Evolutionary conservation across 2,329 filamentous ascomycete genomes (phyloP).

Genomic region (Colletotrichum sp.): DNA sequence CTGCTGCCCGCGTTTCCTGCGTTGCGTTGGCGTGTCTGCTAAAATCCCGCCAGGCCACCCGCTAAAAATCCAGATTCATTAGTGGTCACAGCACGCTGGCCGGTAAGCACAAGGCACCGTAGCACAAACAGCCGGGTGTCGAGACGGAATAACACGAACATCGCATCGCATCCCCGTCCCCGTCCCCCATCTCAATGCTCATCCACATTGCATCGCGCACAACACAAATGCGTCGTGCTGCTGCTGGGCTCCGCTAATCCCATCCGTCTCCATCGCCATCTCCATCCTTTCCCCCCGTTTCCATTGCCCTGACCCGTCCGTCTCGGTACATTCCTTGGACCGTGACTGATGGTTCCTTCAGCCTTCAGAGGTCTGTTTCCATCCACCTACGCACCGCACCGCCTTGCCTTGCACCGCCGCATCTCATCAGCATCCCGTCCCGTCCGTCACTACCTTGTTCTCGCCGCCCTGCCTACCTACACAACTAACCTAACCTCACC

Average conservation of each 20-base stretch:
- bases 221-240: slow-evolving; percentile 1
- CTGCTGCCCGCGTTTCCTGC: neutral
- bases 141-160: neutral
- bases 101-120: neutral
- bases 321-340: slow-evolving; percentile 19
- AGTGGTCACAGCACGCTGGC: neutral
- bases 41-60: neutral
- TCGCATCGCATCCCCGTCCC: neutral
- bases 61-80: neutral
- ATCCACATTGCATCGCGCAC: slow-evolving; percentile 6
- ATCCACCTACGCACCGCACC: neutral
- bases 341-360: slow-evolving; percentile 3
- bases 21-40: slow-evolving; percentile 11
- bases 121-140: neutral
- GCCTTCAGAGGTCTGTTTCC: neutral
- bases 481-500: neutral
- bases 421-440: slow-evolving; percentile 11
- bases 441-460: neutral
- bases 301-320: slow-evolving; percentile 2
- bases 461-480: neutral
- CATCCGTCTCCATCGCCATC: neutral
- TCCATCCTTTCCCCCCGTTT: neutral
- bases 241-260: slow-evolving; percentile 4
- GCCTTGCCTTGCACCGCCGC: slow-evolving; percentile 18
- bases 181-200: neutral